These are phyloP conservation scores for Friedmanniomyces simplex DNA, from an alignment of 495 filamentous ascomycete species.

Conservation along the genomic window DNA sequence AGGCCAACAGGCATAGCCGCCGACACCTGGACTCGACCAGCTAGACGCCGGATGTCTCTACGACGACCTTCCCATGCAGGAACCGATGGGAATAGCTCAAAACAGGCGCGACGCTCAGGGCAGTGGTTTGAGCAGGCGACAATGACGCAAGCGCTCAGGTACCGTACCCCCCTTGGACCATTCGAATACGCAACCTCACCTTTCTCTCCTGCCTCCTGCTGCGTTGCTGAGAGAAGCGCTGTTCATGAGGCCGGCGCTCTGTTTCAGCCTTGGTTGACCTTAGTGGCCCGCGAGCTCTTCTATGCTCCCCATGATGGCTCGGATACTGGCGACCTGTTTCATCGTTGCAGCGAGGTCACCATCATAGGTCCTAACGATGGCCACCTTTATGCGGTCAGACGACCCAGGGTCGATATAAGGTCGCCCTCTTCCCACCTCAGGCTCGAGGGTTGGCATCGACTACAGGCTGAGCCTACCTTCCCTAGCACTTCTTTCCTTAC, in stretches of 20 bases:
- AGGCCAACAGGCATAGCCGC: slow-evolving; percentile 3
- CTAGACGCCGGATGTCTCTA: not conserved
- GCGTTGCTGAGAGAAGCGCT: not conserved
- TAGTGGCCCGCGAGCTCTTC: not conserved
- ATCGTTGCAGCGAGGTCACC: not conserved
- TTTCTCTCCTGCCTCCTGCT: not conserved
- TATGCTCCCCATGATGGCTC: not conserved
- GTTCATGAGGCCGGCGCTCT: not conserved
- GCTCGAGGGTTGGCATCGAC: not conserved
- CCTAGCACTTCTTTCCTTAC: slow-evolving; percentile 3
- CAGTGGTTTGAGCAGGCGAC: slow-evolving; percentile 5
- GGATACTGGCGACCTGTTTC: not conserved
- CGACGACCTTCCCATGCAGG: not conserved
- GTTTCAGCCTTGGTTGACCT: not conserved
- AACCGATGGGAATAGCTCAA: not conserved
- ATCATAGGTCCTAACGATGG: not conserved
- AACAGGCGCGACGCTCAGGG: slow-evolving; percentile 16
- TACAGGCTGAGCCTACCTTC: not conserved
- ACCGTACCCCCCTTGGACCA: not conserved
- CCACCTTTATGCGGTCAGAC: not conserved
- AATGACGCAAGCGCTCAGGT: slow-evolving; percentile 1
- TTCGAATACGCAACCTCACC: not conserved
- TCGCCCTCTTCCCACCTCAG: slow-evolving; percentile 4
- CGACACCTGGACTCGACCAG: not conserved
- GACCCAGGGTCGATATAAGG: slow-evolving; percentile 10